Conservation (phyloP, 805 yeast species). For the Monosporozyma aquatica region DNA sequence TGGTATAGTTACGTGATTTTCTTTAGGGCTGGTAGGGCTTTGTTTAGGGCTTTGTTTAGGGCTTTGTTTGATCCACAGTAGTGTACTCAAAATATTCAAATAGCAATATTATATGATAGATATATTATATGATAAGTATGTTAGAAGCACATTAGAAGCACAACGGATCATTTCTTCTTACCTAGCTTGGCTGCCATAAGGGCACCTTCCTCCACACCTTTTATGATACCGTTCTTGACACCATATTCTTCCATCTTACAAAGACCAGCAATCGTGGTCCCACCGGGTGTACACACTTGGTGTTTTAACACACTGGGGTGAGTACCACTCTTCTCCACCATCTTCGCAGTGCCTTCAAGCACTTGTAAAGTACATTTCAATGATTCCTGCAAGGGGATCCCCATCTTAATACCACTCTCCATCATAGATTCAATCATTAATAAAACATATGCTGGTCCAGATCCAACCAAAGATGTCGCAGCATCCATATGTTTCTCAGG, state of each 20-base stretch:
- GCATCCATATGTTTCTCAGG: slow-evolving; percentile 95
- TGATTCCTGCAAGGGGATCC: slow-evolving; percentile 78
- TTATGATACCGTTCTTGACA: slow-evolving; percentile 75
- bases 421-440: slow-evolving; percentile 83
- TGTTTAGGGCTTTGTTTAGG: no score
- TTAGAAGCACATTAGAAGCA: no score
- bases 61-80: no score
- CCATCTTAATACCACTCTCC: slow-evolving; percentile 93
- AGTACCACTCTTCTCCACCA: slow-evolving; percentile 71
- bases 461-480: slow-evolving; percentile 89
- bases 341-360: slow-evolving; percentile 84
- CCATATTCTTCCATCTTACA: slow-evolving; percentile 87
- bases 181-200: slow-evolving; percentile 56
- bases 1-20: no score
- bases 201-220: slow-evolving; percentile 91
- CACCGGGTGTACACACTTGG: slow-evolving; percentile 94
- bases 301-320: slow-evolving; percentile 87
- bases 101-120: no score
- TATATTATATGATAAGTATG: no score
- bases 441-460: slow-evolving; percentile 92
- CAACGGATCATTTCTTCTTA: slow-evolving; percentile 34
- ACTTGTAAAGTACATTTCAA: slow-evolving; percentile 86
- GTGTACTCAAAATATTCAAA: no score
- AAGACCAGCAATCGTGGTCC: slow-evolving; percentile 93
- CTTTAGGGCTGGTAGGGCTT: no score